Evolutionary conservation across 2,329 filamentous ascomycete species (phyloP), one percentile per base, ranked within the genome.

Genomic region (Colletotrichum musicola): DNA sequence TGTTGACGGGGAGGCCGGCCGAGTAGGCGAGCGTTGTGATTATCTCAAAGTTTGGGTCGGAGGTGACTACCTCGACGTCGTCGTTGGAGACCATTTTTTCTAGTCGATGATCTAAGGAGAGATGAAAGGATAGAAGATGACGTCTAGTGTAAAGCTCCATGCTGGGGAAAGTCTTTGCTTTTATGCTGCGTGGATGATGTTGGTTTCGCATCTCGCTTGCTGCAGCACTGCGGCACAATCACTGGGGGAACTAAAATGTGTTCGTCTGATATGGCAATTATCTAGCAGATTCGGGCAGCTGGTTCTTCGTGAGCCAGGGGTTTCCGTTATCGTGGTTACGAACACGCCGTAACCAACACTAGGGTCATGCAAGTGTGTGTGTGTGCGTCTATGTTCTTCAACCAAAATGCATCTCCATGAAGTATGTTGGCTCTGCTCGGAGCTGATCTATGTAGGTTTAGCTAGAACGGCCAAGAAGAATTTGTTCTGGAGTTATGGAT

Each of bases 21-120:
- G 47, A 61, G 35, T 61, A 61, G 22, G 38, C 58, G 14, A 61
- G 44, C 3, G 47, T 61, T 20, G 30, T 61, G 14, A 61, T 61
- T 47, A 61, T 53, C 22, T 61, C 58, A 14, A 53, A 61, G 35
- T 44, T 22, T 27, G 47, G 35, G 20, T 53, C 47, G 30, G 47
- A 61, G 58, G 16, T 6, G 30, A 61, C 20, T n/a, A 35, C 58
- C 30, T 61, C 58, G n/a, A 51, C 7, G 13, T 61, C 47, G 20
- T 42, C 44, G 4, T 38, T 12, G 12, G 27, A 50, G 44, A 25
- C 56, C 56, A 59, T 59, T 25, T 25, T 4, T 25, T 4, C 22
- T 4, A 25, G 22, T 25, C 22, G 22, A 25, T 4, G 22, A n/a
- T 13, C 18, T 13, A 14, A 7, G 4, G 40, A 42, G 12, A 42